Base-by-base conservation (phyloP, 2,329 filamentous ascomycete genomes). In the Fusarium sp. region DNA sequence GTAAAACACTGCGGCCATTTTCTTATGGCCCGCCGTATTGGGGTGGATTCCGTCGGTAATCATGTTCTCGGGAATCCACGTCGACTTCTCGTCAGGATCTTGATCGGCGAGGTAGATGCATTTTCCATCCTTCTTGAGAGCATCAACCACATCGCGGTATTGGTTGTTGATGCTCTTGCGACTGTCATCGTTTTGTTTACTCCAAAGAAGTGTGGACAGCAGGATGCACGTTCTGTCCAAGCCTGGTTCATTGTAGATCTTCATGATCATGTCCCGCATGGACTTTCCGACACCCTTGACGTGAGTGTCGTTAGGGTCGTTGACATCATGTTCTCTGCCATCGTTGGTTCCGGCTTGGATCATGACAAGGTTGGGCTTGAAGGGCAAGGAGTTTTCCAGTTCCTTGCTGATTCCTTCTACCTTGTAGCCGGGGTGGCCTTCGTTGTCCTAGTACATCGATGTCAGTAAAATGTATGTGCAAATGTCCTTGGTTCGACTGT, bases 281-380 rank as follows among this genome's bases (percentile, higher is more conserved):
- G 60, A 55, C 3, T 47, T 34, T 14, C 56, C 56, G 13, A 67
- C 65, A 11, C 39, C 53, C 17, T 36, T 43, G 22, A 62, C 36
- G 14, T 62, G 44, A 4, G 45, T n/a, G 34, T 51, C 36, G 15
- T 46, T 17, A 4, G 45, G 21, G 34, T 51, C 36, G 17, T 46
- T 17, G 7, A 51, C 21, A 8, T 57, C 39, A n/a, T 50, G 24
- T 17, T 57, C 31, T 28, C 45, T 36, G 17, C 53, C 61, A 50
- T 75, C 67, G 45, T 75, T 74, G 28, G 73, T 75, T 11, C 72
- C 73, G 15, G 56, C 65, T 22, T 75, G 68, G 53, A 73, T 66
- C 33, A 74, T 53, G 8, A 74, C 64, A 14, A 75, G 49, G 39
- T 74, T 75, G 19, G 73, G 69, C 33, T 53, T 53, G 44, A 28